Conservation (phyloP, 345 rosid genomes). For the Lepidium africanum region DNA sequence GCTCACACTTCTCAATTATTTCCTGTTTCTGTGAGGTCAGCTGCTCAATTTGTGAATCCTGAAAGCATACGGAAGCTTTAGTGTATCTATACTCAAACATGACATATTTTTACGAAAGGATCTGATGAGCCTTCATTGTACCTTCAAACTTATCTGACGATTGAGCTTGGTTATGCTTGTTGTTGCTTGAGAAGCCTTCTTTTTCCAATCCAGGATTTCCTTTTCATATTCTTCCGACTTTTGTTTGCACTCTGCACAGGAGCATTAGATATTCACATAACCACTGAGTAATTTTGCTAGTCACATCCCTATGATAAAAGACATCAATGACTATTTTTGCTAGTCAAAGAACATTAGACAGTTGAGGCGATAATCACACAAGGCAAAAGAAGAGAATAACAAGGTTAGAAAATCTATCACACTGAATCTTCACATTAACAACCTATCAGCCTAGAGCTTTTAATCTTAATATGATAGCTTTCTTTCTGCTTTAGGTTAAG, state of each 20-base stretch:
- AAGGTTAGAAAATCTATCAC: not conserved
- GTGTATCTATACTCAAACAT: conserved; percentile 11
- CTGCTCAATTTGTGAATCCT: conserved; percentile 77
- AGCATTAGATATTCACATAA: conserved; percentile 9
- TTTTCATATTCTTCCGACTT: conserved; percentile 86
- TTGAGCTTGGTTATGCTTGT: conserved; percentile 72
- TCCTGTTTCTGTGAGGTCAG: conserved; percentile 62
- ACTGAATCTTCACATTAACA: not conserved
- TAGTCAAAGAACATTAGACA: conserved; percentile 12
- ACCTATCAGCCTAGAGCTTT: not conserved
- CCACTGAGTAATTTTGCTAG: conserved; percentile 6
- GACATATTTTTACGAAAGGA: not conserved
- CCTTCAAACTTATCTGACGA: conserved; percentile 82
- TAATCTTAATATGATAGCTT: not conserved
- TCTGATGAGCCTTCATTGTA: conserved; percentile 20
- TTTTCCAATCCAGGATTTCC: conserved; percentile 85
- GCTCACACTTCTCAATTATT: conserved; percentile 73
- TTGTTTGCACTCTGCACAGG: conserved; percentile 64
- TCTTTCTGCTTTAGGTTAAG: not conserved
- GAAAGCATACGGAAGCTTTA: conserved; percentile 27
- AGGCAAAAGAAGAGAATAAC: conserved; percentile 1
- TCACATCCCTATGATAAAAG: conserved; percentile 11
- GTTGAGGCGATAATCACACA: not conserved
- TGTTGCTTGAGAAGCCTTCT: conserved; percentile 69
- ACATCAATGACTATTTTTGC: conserved; percentile 1